Base-by-base conservation (phyloP, 495 filamentous ascomycete genomes). In the Aspergillus baeticus region DNA sequence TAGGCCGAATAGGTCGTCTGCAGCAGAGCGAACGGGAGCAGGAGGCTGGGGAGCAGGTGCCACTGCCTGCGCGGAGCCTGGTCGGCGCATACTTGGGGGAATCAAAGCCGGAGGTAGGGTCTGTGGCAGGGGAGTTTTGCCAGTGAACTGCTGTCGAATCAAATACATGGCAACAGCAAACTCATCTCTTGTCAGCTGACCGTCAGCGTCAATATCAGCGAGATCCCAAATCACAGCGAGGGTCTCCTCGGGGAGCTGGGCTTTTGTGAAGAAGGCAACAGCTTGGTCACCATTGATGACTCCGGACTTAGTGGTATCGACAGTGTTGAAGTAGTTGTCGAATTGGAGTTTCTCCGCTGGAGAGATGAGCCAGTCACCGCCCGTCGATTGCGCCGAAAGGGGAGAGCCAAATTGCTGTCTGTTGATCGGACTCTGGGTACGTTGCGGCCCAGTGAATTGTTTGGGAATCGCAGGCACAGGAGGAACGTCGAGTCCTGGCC, bases 81-180 rank as follows among this genome's bases (percentile, higher is more conserved):
- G 88, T 55, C 80, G 81, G 43, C 93, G 89, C 87, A 97, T 87
- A 65, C 84, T 91, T 18, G 94, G 95, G 18, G 94, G 94, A 42
- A 97, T 84, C 23, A 98, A 76, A 38, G 86, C 91, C 1, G 84
- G 79, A 14, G 95, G 91, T 29, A 98, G 76, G 7, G 81, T 73
- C 14, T 89, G 76, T 2, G 93, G 93, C 4, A 98, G 67, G 22
- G 78, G 68, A 46, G 84, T 84, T 34, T 84, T 85, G 55, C 86
- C 89, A 54, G 77, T 84, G 20, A 91, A 83, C 69, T 96, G 92
- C 66, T 94, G 86, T 54, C 90, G 82, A 60, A 98, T 96, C 33
- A 98, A 79, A 66, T 96, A 92, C 94, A 98, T 98, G 44, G 95
- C 94, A 47, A 98, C 92, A 0, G 94, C 93, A 65, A 98, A 98